Evolutionary conservation across 2,329 filamentous ascomycete genomes (phyloP).

Genomic region (Coniochaeta sp.): DNA sequence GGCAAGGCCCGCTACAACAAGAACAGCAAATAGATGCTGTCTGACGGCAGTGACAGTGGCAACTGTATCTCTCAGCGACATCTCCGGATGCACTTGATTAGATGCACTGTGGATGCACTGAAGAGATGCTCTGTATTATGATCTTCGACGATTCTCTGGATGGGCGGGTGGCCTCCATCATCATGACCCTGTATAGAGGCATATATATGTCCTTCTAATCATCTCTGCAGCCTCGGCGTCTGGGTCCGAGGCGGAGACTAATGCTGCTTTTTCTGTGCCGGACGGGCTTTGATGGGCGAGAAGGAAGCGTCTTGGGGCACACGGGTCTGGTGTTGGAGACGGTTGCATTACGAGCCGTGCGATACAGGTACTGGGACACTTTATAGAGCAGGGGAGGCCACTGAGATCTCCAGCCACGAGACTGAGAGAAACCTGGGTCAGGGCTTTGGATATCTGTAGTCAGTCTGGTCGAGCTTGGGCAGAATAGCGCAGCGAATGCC

Average conservation of each 20-base stretch:
- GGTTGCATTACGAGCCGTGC: background rate
- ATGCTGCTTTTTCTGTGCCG: background rate
- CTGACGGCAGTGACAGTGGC: slow-evolving; percentile 12
- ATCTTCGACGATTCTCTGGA: background rate
- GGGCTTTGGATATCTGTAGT: background rate
- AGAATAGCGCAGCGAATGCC: background rate
- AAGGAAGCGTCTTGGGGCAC: background rate
- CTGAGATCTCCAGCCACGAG: background rate
- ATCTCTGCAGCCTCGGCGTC: background rate
- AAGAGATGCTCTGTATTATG: slow-evolving; percentile 4
- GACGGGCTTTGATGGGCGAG: background rate
- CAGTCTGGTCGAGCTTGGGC: background rate
- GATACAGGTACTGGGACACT: background rate
- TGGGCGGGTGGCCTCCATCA: background rate
- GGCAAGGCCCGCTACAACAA: slow-evolving; percentile 79
- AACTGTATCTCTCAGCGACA: background rate
- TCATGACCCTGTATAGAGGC: slow-evolving; percentile 4
- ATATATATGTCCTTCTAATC: slow-evolving; percentile 5
- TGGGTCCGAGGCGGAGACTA: slow-evolving; percentile 1
- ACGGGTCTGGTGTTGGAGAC: background rate
- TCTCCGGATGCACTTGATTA: slow-evolving; percentile 1
- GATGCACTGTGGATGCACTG: too few relatives aligned
- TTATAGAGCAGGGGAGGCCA: background rate
- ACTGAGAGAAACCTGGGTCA: background rate
- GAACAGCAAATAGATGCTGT: slow-evolving; percentile 38